These are phyloP conservation scores for Selenicereus undatus DNA, from an alignment of 148 eudicot species.

Conservation along the genomic window DNA sequence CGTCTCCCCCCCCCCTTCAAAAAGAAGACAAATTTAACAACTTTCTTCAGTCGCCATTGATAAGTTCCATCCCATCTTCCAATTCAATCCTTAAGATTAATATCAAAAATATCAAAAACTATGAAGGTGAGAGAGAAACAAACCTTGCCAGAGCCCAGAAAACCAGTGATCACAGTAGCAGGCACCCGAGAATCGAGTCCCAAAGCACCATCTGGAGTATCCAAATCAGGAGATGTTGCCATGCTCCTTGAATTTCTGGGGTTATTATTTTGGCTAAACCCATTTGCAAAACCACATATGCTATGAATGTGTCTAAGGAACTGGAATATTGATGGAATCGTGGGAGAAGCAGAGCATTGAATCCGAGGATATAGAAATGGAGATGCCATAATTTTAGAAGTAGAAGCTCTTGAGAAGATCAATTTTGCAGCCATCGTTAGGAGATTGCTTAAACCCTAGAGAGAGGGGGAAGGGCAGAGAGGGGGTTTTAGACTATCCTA, in stretches of 20 bases:
- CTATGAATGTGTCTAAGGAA: conserved; percentile 27
- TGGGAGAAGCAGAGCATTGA: background rate
- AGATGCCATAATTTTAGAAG: conserved; percentile 7
- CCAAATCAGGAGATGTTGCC: conserved; percentile 32
- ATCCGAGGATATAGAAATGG: conserved; percentile 5
- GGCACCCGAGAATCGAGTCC: conserved; percentile 68
- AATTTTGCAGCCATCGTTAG: conserved; percentile 27
- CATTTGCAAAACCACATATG: conserved; percentile 3
- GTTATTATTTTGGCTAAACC: background rate
- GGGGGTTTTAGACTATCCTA: too few relatives aligned
- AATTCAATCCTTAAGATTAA: background rate
- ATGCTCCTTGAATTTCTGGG: conserved; percentile 30
- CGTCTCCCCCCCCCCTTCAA: too few relatives aligned
- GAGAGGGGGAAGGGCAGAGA: background rate
- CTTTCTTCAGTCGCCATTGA: background rate
- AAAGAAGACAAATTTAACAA: background rate
- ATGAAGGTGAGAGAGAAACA: background rate
- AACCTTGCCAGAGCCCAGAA: conserved; percentile 98
- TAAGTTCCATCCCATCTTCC: background rate
- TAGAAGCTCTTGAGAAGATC: conserved; percentile 18
- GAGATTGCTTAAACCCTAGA: conserved; percentile 27
- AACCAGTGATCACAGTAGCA: conserved; percentile 86
- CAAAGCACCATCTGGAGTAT: conserved; percentile 33
- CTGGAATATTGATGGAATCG: conserved; percentile 1
- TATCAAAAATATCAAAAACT: background rate